phyloP scores from a whole-genome alignment of 169 alveolate genomes.

The Besnoitia besnoiti region DNA sequence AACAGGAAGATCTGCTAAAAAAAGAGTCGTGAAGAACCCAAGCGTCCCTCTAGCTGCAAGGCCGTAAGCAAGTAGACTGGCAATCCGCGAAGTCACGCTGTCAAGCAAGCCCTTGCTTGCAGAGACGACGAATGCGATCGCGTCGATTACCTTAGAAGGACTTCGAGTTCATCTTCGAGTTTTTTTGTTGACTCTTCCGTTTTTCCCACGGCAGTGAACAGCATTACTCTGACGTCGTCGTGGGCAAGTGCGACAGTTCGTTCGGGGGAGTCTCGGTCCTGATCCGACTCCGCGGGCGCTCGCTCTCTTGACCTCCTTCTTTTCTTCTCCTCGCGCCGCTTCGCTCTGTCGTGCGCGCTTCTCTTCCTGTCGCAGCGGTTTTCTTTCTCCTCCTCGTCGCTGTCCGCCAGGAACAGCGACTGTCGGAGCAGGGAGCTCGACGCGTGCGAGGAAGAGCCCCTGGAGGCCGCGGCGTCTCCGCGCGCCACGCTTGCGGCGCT shows the following conservation, averaged over 20 bases:
- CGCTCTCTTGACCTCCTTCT: neutral
- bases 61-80: too few species aligned
- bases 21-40: too few species aligned
- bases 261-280: neutral
- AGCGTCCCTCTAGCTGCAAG: too few species aligned
- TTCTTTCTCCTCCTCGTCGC: slow-evolving; percentile 26
- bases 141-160: neutral
- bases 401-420: neutral
- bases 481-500: neutral
- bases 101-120: too few species aligned
- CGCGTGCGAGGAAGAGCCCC: neutral
- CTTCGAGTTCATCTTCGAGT: slow-evolving; percentile 15
- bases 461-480: neutral
- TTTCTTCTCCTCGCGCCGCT: neutral
- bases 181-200: neutral
- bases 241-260: neutral
- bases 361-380: neutral
- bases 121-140: too few species aligned
- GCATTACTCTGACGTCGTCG: slow-evolving; percentile 17
- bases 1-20: too few species aligned
- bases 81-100: too few species aligned
- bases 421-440: neutral
- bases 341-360: neutral
- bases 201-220: neutral
- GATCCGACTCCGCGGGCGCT: neutral